Percentiles rank a stretch among this genome's conserved stretches.
These are phyloP conservation scores for Plectranthus barbatus DNA, from an alignment of 257 asterid genomes.

Conservation along the genomic window DNA sequence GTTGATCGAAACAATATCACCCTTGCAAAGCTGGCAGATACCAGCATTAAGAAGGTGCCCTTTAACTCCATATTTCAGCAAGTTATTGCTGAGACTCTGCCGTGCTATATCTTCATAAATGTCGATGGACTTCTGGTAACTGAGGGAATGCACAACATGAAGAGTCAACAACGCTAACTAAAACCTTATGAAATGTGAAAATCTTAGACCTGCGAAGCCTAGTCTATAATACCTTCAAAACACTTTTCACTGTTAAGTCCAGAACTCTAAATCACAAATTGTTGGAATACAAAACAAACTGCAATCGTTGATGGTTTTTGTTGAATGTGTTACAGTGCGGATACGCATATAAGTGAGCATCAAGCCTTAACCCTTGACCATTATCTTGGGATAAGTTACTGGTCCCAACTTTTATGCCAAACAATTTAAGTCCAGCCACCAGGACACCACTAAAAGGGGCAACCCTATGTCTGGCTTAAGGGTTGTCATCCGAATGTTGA, in stretches of 20 bases:
- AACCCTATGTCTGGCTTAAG: too few species aligned
- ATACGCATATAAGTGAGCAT: too few species aligned
- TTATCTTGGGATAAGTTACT: too few species aligned
- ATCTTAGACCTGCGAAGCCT: neutral
- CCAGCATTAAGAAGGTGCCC: slow-evolving; percentile 99
- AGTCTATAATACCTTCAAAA: neutral
- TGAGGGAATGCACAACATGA: slow-evolving; percentile 27
- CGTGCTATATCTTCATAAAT: slow-evolving; percentile 90
- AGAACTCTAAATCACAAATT: too few species aligned
- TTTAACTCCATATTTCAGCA: slow-evolving; percentile 93
- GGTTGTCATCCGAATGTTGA: too few species aligned
- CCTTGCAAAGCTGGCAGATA: slow-evolving; percentile 90
- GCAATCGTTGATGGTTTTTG: neutral
- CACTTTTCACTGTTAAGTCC: too few species aligned
- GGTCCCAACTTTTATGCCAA: too few species aligned
- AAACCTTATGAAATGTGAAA: neutral
- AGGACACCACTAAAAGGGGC: too few species aligned
- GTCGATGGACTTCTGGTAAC: slow-evolving; percentile 81
- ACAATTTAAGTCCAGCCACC: too few species aligned
- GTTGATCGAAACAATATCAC: slow-evolving; percentile 80
- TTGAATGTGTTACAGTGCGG: too few species aligned
- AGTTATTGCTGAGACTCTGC: slow-evolving; percentile 71
- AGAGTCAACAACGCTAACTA: neutral
- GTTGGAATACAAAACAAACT: neutral
- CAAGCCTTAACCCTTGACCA: too few species aligned